These are phyloP conservation scores for Ocimum tenuiflorum DNA, from an alignment of 257 asterid genomes.

Conservation along the genomic window DNA sequence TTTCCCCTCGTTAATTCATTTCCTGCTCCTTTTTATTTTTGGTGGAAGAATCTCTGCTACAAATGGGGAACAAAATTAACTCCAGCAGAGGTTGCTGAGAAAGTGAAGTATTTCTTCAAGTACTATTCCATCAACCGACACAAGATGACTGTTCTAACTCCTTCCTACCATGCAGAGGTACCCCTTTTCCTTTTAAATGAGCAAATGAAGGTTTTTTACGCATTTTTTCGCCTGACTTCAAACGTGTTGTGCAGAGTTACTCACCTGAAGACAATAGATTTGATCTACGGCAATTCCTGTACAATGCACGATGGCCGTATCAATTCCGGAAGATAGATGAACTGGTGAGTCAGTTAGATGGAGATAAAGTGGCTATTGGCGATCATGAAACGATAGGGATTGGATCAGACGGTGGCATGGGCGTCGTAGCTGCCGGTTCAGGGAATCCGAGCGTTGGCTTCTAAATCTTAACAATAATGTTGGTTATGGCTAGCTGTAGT, in stretches of 20 bases:
- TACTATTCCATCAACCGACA: constrained; percentile 89
- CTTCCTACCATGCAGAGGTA: constrained; percentile 94
- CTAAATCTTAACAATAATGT: neutral
- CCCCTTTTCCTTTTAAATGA: neutral
- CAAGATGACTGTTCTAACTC: constrained; percentile 91
- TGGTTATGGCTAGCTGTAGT: neutral
- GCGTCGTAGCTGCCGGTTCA: constrained; percentile 78
- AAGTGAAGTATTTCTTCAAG: constrained; percentile 88
- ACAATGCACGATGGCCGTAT: constrained; percentile 82
- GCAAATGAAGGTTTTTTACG: neutral
- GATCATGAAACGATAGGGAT: neutral
- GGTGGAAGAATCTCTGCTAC: constrained; percentile 75
- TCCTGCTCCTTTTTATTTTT: neutral
- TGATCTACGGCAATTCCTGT: constrained; percentile 84
- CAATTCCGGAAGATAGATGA: constrained; percentile 81
- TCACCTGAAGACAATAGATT: constrained; percentile 92
- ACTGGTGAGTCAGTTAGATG: constrained; percentile 45
- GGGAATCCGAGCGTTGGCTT: constrained; percentile 76
- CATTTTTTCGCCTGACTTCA: neutral
- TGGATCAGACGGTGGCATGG: constrained; percentile 62
- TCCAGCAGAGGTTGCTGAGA: constrained; percentile 72
- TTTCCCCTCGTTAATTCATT: neutral
- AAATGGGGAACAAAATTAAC: constrained; percentile 74
- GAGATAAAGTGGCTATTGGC: constrained; percentile 23
- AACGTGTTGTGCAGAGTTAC: constrained; percentile 40